Evolutionary conservation across 176 grass and related monocot species (phyloP).

Genomic region (Bromus sterilis): DNA sequence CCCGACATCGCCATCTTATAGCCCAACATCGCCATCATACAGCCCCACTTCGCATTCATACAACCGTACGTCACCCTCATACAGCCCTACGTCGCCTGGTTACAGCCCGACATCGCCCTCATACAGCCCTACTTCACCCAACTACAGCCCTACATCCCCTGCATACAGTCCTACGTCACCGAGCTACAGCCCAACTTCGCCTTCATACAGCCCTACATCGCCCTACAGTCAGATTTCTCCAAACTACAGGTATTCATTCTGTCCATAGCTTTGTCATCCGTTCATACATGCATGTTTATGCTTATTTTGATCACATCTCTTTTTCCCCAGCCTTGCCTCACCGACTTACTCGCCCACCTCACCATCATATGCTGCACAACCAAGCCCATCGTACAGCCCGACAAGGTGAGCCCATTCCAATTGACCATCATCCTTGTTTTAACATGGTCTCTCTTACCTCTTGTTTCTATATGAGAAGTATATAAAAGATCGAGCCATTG

Average conservation of each 20-base stretch:
- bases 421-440: background rate
- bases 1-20: slow-evolving; percentile 37
- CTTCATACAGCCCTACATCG: slow-evolving; percentile 76
- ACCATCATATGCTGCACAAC: slow-evolving; percentile 63
- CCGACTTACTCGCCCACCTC: slow-evolving; percentile 85
- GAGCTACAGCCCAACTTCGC: slow-evolving; percentile 25
- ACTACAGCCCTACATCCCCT: slow-evolving; percentile 38
- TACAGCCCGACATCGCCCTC: slow-evolving; percentile 63
- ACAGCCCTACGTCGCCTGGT: slow-evolving; percentile 60
- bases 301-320: slow-evolving; percentile 9
- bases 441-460: too few species aligned
- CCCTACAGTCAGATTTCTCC: slow-evolving; percentile 69
- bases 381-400: slow-evolving; percentile 84
- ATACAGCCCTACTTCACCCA: slow-evolving; percentile 59
- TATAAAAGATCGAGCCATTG: too few species aligned
- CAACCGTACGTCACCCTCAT: slow-evolving; percentile 63
- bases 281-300: background rate
- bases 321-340: slow-evolving; percentile 57
- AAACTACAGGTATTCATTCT: slow-evolving; percentile 48
- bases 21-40: slow-evolving; percentile 48
- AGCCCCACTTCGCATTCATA: slow-evolving; percentile 71
- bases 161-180: background rate
- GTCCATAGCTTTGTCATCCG: background rate
- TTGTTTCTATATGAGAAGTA: too few species aligned
- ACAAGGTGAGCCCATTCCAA: slow-evolving; percentile 43